Evolutionary conservation across 768 basidiomycete genomes (phyloP), one percentile per base, ranked within the genome.

Genomic region (Russula sp.): DNA sequence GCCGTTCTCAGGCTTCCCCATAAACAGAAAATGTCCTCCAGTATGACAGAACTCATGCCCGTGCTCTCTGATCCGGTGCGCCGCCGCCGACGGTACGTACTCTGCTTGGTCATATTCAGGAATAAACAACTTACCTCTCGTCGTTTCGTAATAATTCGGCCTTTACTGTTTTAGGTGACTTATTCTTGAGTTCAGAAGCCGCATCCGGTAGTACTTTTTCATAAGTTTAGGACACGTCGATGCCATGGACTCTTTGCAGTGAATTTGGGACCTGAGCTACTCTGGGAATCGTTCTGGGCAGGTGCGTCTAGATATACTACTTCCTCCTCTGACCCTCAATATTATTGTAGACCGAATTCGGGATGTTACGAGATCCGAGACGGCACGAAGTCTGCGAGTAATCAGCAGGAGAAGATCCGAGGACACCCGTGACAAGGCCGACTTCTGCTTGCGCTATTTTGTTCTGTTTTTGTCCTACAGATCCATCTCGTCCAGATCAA

Each of bases 401-500:
- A 20, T 11, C 52, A 34, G 32, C 11, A 34, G 32, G 5, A 53
- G 53, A 54, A 54, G 20, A 9, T 16, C 53, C 53, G 52, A 53
- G 52, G 52, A 24, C 53, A 10, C n/a, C 20, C 9, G 20, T 46
- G 53, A 54, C n/a, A 18, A 36, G 24, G 13, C 22, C 48, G 48
- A 49, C 24, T 49, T 49, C 5, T 26, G 48, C 48, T 46, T 20
- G 20, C 18, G 20, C 20, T n/a, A 6, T 42, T 42, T n/a, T n/a
- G 13, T 22, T 22, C 24, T 48, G 24, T 4, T 36, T 22, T 14
- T 30, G 10, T 36, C 52, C 20, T 36, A 34, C 53, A 22, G 34
- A 54, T 54, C 44, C n/a, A 36, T 53, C n/a, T 53, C 52, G 32
- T 53, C 52, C 9, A 34, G 52, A 34, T 20, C 51, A 52, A 52